These are phyloP conservation scores for Clitopilus hobsonii DNA, from an alignment of 768 basidiomycete genomes.

Conservation along the genomic window DNA sequence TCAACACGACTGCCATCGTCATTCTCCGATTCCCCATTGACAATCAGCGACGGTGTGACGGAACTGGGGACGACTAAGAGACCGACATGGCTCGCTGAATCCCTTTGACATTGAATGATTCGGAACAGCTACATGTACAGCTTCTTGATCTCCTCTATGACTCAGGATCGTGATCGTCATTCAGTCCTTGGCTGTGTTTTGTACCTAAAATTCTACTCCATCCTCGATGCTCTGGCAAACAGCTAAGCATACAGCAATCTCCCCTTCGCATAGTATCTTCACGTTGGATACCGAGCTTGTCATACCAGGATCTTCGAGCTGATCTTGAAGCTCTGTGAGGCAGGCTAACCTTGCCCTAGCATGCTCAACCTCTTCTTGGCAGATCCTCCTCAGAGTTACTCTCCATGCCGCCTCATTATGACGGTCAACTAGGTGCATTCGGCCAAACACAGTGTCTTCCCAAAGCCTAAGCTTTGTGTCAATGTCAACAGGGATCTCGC, in stretches of 20 bases:
- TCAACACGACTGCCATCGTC: too few relatives aligned
- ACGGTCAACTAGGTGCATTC: constrained; percentile 37
- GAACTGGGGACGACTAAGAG: too few relatives aligned
- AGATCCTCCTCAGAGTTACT: constrained; percentile 26
- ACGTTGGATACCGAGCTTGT: constrained; percentile 20
- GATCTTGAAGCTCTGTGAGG: neutral
- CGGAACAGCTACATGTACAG: too few relatives aligned
- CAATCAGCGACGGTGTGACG: too few relatives aligned
- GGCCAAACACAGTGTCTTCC: constrained; percentile 49
- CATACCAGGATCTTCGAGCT: constrained; percentile 9
- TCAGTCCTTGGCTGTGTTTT: neutral
- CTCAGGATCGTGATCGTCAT: neutral
- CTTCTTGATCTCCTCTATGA: neutral
- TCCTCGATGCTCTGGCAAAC: constrained; percentile 40
- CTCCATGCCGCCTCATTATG: constrained; percentile 50
- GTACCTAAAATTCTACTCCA: constrained; percentile 42
- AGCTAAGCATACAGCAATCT: constrained; percentile 42
- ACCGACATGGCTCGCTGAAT: too few relatives aligned
- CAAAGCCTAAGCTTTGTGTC: constrained; percentile 38
- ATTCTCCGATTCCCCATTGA: too few relatives aligned
- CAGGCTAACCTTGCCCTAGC: constrained; percentile 7
- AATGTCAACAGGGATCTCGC: constrained; percentile 13
- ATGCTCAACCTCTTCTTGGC: constrained; percentile 13
- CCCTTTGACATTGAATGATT: too few relatives aligned
- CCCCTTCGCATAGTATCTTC: constrained; percentile 57